Percentiles rank a stretch among this genome's conserved stretches.
Evolutionary conservation across 1,139 yeast species (phyloP).

Genomic region (Blastobotrys persicus): DNA sequence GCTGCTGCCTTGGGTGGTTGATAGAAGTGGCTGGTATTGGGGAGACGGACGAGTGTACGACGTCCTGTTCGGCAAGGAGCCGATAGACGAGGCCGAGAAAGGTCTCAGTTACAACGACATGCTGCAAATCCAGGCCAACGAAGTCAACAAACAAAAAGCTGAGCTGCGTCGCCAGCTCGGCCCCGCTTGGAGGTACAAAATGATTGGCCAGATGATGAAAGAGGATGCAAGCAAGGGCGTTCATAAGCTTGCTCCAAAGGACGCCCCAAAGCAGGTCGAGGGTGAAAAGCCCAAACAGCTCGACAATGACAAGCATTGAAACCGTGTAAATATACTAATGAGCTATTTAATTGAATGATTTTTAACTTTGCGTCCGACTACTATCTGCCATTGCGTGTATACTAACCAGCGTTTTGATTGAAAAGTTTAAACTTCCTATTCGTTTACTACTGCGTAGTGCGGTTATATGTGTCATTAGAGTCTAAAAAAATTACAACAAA

Average conservation of each 20-base stretch:
- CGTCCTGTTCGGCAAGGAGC: slow-evolving; percentile 72
- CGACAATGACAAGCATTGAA: not conserved
- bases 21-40: slow-evolving; percentile 86
- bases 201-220: slow-evolving; percentile 36
- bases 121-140: slow-evolving; percentile 32
- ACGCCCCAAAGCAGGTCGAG: not conserved
- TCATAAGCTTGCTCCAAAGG: slow-evolving; percentile 1
- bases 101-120: slow-evolving; percentile 66
- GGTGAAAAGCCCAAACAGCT: slow-evolving; percentile 2
- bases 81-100: slow-evolving; percentile 70
- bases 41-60: slow-evolving; percentile 87
- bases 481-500: slow-evolving; percentile 15
- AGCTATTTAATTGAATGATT: no score
- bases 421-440: slow-evolving; percentile 14
- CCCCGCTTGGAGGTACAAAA: slow-evolving; percentile 40
- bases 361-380: no score
- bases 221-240: slow-evolving; percentile 33
- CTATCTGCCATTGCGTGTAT: no score
- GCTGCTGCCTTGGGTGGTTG: slow-evolving; percentile 70
- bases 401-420: no score
- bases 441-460: slow-evolving; percentile 12
- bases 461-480: not conserved
- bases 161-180: slow-evolving; percentile 40
- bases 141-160: slow-evolving; percentile 33
- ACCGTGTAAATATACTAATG: not conserved